A percentile compares a stretch with the other conserved stretches of the same genome.
Evolutionary conservation across 2,329 filamentous ascomycete species (phyloP).

Genomic region (Diaporthe helianthi): DNA sequence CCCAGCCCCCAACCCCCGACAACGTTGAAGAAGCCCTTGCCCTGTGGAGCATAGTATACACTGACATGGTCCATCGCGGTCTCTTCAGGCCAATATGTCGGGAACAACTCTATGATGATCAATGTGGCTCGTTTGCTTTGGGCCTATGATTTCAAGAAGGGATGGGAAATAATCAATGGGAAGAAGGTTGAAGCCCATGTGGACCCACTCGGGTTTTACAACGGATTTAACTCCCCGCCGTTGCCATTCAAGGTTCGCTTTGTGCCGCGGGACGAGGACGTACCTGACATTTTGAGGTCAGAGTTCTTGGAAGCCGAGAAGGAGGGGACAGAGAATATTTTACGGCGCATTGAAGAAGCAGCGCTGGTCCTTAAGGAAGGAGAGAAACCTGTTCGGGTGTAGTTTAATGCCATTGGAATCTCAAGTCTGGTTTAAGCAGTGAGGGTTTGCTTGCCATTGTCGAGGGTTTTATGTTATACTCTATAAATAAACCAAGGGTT

Average conservation of each 20-base stretch:
- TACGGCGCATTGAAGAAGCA: conserved; percentile 1
- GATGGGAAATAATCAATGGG: background rate
- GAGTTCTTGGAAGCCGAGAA: background rate
- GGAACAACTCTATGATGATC: conserved; percentile 1
- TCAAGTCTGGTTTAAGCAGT: background rate
- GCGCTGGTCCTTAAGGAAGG: background rate
- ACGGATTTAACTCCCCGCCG: conserved; percentile 7
- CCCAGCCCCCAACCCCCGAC: no score
- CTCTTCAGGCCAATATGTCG: background rate
- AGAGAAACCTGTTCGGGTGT: background rate
- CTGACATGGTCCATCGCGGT: background rate
- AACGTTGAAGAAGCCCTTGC: no score
- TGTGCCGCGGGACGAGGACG: background rate
- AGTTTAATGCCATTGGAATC: background rate
- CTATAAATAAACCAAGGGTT: background rate
- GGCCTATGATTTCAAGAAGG: conserved; percentile 7
- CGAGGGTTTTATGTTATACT: background rate
- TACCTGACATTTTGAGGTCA: background rate
- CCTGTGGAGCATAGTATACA: no score
- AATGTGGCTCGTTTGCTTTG: background rate
- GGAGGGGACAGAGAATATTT: background rate
- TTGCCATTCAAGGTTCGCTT: conserved; percentile 7
- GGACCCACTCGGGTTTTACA: conserved; percentile 8
- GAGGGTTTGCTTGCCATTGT: background rate
- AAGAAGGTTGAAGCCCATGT: conserved; percentile 8